Base-by-base conservation (phyloP, 192 early-diverging fungal species). In the Geosiphon pyriformis region DNA sequence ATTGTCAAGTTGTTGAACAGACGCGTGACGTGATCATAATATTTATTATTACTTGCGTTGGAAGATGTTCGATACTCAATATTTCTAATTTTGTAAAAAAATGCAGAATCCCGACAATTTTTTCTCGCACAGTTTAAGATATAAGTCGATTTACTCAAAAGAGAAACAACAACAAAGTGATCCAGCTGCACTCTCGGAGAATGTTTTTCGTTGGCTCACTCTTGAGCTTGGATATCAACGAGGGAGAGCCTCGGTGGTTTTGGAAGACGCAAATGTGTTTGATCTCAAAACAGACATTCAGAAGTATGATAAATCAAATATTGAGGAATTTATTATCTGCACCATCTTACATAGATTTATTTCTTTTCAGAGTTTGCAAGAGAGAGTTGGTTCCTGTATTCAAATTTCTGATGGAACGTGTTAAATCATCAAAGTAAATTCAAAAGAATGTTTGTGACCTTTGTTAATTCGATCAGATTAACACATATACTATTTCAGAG, bases 361-460 rank as follows among this genome's bases (percentile, higher is more conserved):
- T n/a, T n/a, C n/a, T n/a, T n/a, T 17, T 57, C 30, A 65, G 63
- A 35, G 17, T 65, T 55, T 65, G 63, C 32, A 53, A 48, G 6
- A 65, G 54, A 18, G 63, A 65, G 35, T 65, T 65, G 32, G 29
- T 54, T 32, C 51, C 63, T 22, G 54, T 65, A n/a, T 53, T 65
- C 17, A 52, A 29, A 32, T 65, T 65, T 32, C 51, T 65, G 22
- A 55, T 65, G 20, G 51, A 65, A 27, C 18, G 33, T 30, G 33
- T 65, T 17, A 65, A 54, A 65, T 37, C 63, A n/a, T 33, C n/a
- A 7, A 65, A 65, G 63, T 65, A 65, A 7, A 60, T 60, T 49
- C 0, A 48, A 12, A 6, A n/a, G 15, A 46, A 37, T 29, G 17
- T 29, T 62, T 18, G 8, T 20, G 2, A 17, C 23, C 48, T 42